phyloP scores from a whole-genome alignment of 306 rosid genomes.

The Sicyos baderoa region DNA sequence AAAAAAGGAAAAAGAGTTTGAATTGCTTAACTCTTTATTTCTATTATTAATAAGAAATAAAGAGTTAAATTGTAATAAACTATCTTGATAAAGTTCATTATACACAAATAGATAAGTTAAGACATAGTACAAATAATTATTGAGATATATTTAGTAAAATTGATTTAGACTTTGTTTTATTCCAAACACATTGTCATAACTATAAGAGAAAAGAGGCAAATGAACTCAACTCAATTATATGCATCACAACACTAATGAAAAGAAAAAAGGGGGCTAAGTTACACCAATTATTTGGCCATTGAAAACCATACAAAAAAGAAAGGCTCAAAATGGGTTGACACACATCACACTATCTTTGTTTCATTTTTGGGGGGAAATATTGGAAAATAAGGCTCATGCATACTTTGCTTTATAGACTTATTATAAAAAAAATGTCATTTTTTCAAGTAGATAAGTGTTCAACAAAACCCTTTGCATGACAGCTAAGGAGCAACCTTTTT shows the following conservation, averaged over 20 bases:
- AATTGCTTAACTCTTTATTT: too few relatives aligned
- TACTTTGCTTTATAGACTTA: constrained; percentile 9
- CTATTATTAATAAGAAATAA: too few relatives aligned
- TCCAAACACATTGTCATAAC: neutral
- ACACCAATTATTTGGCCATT: constrained; percentile 13
- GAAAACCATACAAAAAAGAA: constrained; percentile 11
- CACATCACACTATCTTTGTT: constrained; percentile 18
- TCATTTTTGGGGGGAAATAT: constrained; percentile 16
- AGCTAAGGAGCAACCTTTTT: neutral
- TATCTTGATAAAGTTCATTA: too few relatives aligned
- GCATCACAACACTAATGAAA: neutral
- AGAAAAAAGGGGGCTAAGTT: neutral
- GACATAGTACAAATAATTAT: too few relatives aligned
- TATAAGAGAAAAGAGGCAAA: neutral
- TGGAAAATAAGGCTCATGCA: constrained; percentile 6
- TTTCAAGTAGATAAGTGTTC: constrained; percentile 2
- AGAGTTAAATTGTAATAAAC: too few relatives aligned
- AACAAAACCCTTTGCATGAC: constrained; percentile 2
- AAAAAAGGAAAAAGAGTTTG: too few relatives aligned
- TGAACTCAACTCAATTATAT: constrained; percentile 2
- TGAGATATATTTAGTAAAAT: too few relatives aligned
- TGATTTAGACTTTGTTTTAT: too few relatives aligned
- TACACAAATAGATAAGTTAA: too few relatives aligned
- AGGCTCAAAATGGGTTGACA: constrained; percentile 16
- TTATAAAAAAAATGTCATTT: neutral